These are phyloP conservation scores for Teratosphaeria destructans DNA, from an alignment of 2,329 filamentous ascomycete genomes.

Conservation along the genomic window DNA sequence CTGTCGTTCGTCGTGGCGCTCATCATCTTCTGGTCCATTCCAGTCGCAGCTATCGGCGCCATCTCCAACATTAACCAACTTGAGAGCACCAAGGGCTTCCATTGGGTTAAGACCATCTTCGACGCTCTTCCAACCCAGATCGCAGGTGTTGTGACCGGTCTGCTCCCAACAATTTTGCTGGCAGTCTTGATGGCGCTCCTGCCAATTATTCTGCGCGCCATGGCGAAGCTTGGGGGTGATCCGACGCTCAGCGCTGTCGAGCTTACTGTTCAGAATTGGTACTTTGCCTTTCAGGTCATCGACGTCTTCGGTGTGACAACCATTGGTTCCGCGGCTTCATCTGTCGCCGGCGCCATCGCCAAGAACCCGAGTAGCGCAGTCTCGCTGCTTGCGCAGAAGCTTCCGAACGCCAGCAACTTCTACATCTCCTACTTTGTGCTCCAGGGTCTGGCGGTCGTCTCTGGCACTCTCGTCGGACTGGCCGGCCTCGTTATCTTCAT, in stretches of 20 bases:
- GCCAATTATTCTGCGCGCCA: conserved; percentile 68
- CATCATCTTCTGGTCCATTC: conserved; percentile 78
- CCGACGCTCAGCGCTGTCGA: conserved; percentile 73
- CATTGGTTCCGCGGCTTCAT: conserved; percentile 66
- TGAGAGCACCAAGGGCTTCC: conserved; percentile 19
- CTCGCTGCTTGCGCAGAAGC: conserved; percentile 20
- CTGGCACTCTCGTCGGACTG: conserved; percentile 64
- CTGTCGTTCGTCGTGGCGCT: conserved; percentile 63
- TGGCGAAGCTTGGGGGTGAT: conserved; percentile 70
- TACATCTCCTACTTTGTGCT: conserved; percentile 93
- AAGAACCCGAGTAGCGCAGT: conserved; percentile 36
- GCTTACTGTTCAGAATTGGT: conserved; percentile 79
- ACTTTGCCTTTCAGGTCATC: conserved; percentile 82
- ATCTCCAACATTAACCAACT: conserved; percentile 73
- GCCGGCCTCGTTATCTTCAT: conserved; percentile 63
- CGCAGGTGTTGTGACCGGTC: conserved; percentile 71
- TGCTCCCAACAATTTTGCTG: conserved; percentile 69
- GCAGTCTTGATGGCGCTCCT: conserved; percentile 79
- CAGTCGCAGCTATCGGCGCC: conserved; percentile 67
- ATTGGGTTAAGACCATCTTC: conserved; percentile 65
- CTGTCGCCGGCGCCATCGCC: conserved; percentile 57
- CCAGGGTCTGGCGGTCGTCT: conserved; percentile 73
- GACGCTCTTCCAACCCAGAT: conserved; percentile 58
- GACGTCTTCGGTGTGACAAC: conserved; percentile 89
- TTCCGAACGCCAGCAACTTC: conserved; percentile 83